Conservation (phyloP, 371 early-diverging fungal species). For the Lichtheimia hyalospora region DNA sequence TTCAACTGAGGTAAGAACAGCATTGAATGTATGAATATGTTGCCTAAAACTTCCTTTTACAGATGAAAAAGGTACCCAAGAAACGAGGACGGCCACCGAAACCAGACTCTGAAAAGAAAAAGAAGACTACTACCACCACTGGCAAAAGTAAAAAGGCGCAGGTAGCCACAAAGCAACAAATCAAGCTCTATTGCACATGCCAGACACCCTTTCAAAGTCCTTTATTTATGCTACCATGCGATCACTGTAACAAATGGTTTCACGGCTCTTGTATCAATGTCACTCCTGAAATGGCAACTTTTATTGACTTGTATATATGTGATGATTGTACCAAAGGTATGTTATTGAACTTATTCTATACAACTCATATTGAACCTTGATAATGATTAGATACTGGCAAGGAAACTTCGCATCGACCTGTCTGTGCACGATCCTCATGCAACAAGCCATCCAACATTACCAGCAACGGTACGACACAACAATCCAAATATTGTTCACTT, state of each 20-base stretch:
- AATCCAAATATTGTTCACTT: conserved; percentile 11
- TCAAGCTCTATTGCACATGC: conserved; percentile 6
- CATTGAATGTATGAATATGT: too few species aligned
- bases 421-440: conserved; percentile 6
- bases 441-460: neutral
- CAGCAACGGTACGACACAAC: neutral
- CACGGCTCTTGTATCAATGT: conserved; percentile 6
- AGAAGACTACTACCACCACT: neutral
- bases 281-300: neutral
- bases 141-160: neutral
- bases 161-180: neutral
- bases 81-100: conserved; percentile 12
- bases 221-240: conserved; percentile 8
- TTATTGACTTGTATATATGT: conserved; percentile 7
- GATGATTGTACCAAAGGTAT: conserved; percentile 3
- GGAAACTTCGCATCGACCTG: neutral
- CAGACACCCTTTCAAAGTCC: neutral
- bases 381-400: neutral
- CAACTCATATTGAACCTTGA: too few species aligned
- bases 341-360: too few species aligned
- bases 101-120: neutral
- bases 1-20: too few species aligned
- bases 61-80: conserved; percentile 6
- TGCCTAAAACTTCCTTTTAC: neutral
- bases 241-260: conserved; percentile 7